A percentile compares a stretch with the other conserved stretches of the same genome.
These are phyloP conservation scores for Diospyros lotus DNA, from an alignment of 148 eudicot genomes.

Conservation along the genomic window DNA sequence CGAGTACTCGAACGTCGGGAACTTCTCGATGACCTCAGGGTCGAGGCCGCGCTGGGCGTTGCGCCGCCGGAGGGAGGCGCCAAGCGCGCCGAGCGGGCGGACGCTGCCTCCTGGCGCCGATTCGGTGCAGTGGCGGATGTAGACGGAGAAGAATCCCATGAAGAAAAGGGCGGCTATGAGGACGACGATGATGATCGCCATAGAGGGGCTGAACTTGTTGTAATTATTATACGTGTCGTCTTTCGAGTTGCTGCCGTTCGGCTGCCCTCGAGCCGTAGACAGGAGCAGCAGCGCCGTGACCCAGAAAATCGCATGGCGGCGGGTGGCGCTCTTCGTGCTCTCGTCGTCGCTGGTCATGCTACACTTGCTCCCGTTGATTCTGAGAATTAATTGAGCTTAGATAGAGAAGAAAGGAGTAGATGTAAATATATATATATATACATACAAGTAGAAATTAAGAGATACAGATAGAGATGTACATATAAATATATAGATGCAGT, in stretches of 20 bases:
- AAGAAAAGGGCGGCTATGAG: slow-evolving; percentile 54
- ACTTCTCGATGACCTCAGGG: slow-evolving; percentile 29
- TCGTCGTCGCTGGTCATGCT: no score
- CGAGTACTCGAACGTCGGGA: slow-evolving; percentile 39
- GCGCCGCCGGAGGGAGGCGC: slow-evolving; percentile 24
- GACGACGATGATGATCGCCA: slow-evolving; percentile 48
- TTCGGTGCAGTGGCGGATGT: slow-evolving; percentile 58
- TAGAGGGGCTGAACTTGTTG: slow-evolving; percentile 42
- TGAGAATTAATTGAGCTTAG: no score
- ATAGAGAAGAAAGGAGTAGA: no score
- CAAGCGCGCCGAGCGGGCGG: slow-evolving; percentile 3
- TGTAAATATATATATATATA: no score
- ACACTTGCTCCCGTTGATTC: no score
- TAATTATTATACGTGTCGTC: no score
- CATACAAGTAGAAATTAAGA: no score
- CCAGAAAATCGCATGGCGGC: background rate
- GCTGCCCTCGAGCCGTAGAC: slow-evolving; percentile 20
- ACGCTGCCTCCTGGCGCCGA: slow-evolving; percentile 12
- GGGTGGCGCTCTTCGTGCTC: no score
- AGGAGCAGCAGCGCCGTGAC: slow-evolving; percentile 19
- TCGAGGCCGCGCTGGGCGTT: slow-evolving; percentile 32
- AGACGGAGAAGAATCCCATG: slow-evolving; percentile 66
- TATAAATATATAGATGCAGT: no score
- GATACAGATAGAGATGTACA: no score
- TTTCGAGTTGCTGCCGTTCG: background rate